phyloP scores from a whole-genome alignment of 2,329 filamentous ascomycete genomes.

The Diplodia sapinea region DNA sequence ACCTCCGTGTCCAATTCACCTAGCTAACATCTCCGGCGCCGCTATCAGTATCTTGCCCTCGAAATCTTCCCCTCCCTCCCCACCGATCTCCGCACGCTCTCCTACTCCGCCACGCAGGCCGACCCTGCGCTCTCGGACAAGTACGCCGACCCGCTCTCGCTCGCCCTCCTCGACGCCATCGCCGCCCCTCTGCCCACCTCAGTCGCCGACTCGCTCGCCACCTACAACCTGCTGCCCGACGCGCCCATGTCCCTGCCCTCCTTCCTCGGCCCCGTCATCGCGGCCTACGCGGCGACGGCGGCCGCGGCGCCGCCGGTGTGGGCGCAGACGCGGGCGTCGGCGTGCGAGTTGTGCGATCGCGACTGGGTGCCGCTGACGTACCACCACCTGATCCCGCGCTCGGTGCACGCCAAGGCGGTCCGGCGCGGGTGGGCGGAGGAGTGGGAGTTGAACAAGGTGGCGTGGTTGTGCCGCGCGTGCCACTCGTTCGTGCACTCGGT shows the following conservation, averaged over 20 bases:
- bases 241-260: conserved; percentile 46
- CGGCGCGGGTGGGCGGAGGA: conserved; percentile 80
- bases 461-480: conserved; percentile 85
- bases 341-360: conserved; percentile 78
- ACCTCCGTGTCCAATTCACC: not conserved
- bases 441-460: conserved; percentile 77
- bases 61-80: conserved; percentile 73
- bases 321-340: conserved; percentile 59
- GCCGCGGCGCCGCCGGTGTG: conserved; percentile 70
- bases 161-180: conserved; percentile 57
- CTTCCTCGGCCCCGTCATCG: conserved; percentile 69
- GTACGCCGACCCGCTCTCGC: conserved; percentile 65
- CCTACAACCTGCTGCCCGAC: conserved; percentile 67
- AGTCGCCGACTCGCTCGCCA: conserved; percentile 69
- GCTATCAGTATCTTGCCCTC: conserved; percentile 67
- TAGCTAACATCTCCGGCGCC: conserved; percentile 4
- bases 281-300: conserved; percentile 64
- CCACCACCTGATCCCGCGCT: conserved; percentile 83
- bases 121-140: conserved; percentile 56
- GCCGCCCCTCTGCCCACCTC: conserved; percentile 63
- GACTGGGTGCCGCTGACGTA: conserved; percentile 79
- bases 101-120: conserved; percentile 63
- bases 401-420: conserved; percentile 75
- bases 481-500: conserved; percentile 82
- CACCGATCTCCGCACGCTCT: conserved; percentile 63